Evolutionary conservation across 768 basidiomycete species (phyloP).

Genomic region (Cystofilobasidium ferigula): DNA sequence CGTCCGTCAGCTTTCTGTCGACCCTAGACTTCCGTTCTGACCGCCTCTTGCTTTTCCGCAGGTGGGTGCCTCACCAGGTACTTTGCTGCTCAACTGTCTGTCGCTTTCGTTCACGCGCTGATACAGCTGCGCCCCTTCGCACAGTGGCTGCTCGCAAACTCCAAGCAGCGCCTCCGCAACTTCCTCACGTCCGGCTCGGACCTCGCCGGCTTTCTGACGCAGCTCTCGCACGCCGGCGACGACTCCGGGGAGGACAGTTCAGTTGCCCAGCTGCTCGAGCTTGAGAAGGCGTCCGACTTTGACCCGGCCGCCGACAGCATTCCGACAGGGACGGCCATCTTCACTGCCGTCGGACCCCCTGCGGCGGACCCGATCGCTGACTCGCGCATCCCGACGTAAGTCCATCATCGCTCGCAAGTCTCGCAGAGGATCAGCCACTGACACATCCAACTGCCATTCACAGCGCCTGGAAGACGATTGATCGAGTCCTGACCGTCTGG

Average conservation of each 20-base stretch:
- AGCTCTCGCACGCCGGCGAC: conserved; percentile 32
- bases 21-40: neutral
- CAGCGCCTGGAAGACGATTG: conserved; percentile 51
- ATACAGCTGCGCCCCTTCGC: neutral
- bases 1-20: conserved; percentile 16
- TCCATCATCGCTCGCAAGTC: neutral
- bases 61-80: conserved; percentile 10
- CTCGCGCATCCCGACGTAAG: conserved; percentile 51
- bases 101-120: neutral
- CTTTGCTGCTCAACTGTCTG: no score
- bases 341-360: conserved; percentile 39
- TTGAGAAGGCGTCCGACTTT: neutral
- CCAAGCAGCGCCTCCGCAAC: conserved; percentile 57
- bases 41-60: neutral
- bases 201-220: conserved; percentile 52
- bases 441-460: no score
- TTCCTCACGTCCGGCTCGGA: conserved; percentile 62
- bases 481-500: conserved; percentile 73
- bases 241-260: conserved; percentile 33
- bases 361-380: conserved; percentile 54
- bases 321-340: conserved; percentile 9
- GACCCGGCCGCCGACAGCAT: neutral
- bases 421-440: neutral
- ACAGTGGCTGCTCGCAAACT: conserved; percentile 62
- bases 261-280: conserved; percentile 32